Percentiles rank a stretch among this genome's conserved stretches.
These are phyloP conservation scores for Sarocladiaceae sp. DNA, from an alignment of 2,329 filamentous ascomycete species.

Conservation along the genomic window DNA sequence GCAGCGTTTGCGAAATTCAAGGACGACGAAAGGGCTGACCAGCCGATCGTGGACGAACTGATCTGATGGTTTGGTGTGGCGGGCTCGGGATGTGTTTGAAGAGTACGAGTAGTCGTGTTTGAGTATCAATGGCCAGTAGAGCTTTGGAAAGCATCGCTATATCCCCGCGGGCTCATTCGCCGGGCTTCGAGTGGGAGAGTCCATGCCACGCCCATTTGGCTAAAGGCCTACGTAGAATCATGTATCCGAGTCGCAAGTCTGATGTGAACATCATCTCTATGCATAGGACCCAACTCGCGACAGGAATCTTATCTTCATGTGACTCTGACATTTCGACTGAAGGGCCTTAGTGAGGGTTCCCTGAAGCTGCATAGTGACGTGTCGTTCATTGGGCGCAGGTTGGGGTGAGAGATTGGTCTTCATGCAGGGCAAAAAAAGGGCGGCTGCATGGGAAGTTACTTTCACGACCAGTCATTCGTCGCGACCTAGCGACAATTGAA, in stretches of 20 bases:
- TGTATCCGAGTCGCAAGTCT: too few relatives aligned
- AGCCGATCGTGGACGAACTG: constrained; percentile 22
- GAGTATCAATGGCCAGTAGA: too few relatives aligned
- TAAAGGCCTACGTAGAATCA: too few relatives aligned
- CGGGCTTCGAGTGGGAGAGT: too few relatives aligned
- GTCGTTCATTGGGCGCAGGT: neutral
- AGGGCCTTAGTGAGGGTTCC: neutral
- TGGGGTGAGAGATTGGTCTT: constrained; percentile 1
- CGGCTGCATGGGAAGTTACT: neutral
- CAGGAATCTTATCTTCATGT: too few relatives aligned
- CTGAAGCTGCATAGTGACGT: constrained; percentile 1
- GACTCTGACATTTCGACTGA: too few relatives aligned
- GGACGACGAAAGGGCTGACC: constrained; percentile 11
- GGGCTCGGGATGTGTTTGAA: neutral
- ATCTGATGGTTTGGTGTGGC: constrained; percentile 13
- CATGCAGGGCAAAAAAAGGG: constrained; percentile 1
- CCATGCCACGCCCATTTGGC: too few relatives aligned
- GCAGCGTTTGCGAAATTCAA: constrained; percentile 24
- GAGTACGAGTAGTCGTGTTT: too few relatives aligned
- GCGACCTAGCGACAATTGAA: too few relatives aligned
- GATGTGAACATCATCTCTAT: too few relatives aligned
- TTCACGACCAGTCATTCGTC: neutral
- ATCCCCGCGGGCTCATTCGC: too few relatives aligned
- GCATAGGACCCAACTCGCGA: too few relatives aligned
- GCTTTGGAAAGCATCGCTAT: neutral